These are phyloP conservation scores for Verticillium albo-atrum DNA, from an alignment of 2,329 filamentous ascomycete species.

Conservation along the genomic window DNA sequence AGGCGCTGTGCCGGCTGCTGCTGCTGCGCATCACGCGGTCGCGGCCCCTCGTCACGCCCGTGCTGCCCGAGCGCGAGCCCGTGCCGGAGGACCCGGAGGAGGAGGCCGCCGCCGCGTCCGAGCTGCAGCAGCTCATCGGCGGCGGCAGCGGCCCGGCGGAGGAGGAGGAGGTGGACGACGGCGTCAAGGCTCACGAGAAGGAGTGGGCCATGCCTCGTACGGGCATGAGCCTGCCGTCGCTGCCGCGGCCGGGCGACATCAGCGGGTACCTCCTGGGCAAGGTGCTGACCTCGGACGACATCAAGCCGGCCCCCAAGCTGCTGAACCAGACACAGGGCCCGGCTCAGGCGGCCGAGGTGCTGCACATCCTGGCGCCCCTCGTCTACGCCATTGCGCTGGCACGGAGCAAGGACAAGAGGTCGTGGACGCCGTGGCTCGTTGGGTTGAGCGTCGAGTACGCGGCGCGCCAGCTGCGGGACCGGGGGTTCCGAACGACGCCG, in stretches of 20 bases:
- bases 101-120: slow-evolving; percentile 31
- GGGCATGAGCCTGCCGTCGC: slow-evolving; percentile 74
- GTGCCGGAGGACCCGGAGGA: slow-evolving; percentile 55
- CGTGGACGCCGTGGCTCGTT: slow-evolving; percentile 89
- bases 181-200: slow-evolving; percentile 39
- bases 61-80: slow-evolving; percentile 79
- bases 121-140: slow-evolving; percentile 38
- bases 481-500: slow-evolving; percentile 74
- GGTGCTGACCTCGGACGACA: slow-evolving; percentile 91
- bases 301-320: slow-evolving; percentile 84
- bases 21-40: slow-evolving; percentile 79
- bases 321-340: slow-evolving; percentile 76
- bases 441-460: slow-evolving; percentile 83
- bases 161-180: slow-evolving; percentile 23
- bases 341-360: slow-evolving; percentile 74
- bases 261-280: slow-evolving; percentile 83
- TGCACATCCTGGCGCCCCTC: slow-evolving; percentile 87
- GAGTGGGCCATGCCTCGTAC: slow-evolving; percentile 95
- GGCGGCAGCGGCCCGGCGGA: slow-evolving; percentile 33
- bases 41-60: slow-evolving; percentile 75
- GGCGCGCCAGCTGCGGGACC: slow-evolving; percentile 75
- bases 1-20: slow-evolving; percentile 77
- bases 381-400: slow-evolving; percentile 82
- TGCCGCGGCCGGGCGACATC: slow-evolving; percentile 79
- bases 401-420: slow-evolving; percentile 64